These are phyloP conservation scores for Moesziomyces sp. DNA, from an alignment of 1,284 basidiomycete species.

Conservation along the genomic window DNA sequence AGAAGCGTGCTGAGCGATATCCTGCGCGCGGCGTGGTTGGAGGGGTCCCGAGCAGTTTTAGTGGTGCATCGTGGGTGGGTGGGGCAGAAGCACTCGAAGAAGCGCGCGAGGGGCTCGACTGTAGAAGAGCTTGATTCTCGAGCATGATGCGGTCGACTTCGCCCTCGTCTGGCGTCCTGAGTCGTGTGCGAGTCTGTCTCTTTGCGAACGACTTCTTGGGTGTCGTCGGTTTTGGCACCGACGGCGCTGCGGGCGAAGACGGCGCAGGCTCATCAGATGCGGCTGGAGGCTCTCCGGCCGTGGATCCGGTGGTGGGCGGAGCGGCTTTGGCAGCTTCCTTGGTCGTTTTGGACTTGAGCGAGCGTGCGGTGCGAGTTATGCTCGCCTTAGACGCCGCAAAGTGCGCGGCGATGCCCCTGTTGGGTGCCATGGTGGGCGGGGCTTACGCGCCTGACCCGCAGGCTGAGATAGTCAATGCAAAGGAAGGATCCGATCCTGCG, in stretches of 20 bases:
- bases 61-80: not conserved
- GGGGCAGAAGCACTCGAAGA: slow-evolving; percentile 4
- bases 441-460: no score
- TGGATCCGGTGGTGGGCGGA: not conserved
- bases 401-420: slow-evolving; percentile 33
- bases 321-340: slow-evolving; percentile 6
- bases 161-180: slow-evolving; percentile 35
- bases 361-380: slow-evolving; percentile 20
- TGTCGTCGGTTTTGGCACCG: slow-evolving; percentile 4
- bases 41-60: slow-evolving; percentile 33
- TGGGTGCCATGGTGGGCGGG: slow-evolving; percentile 21
- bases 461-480: no score
- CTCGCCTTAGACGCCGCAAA: slow-evolving; percentile 32
- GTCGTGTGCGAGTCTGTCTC: slow-evolving; percentile 19
- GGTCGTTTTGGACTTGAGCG: slow-evolving; percentile 13
- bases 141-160: slow-evolving; percentile 46
- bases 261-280: not conserved
- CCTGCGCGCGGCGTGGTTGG: slow-evolving; percentile 19
- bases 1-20: slow-evolving; percentile 4
- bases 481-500: not conserved
- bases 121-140: slow-evolving; percentile 16
- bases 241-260: not conserved
- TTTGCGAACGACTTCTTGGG: slow-evolving; percentile 20
- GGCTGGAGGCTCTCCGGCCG: not conserved
- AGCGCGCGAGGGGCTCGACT: slow-evolving; percentile 8